phyloP scores from a whole-genome alignment of 768 basidiomycete species.

The Boletus sensibilis region DNA sequence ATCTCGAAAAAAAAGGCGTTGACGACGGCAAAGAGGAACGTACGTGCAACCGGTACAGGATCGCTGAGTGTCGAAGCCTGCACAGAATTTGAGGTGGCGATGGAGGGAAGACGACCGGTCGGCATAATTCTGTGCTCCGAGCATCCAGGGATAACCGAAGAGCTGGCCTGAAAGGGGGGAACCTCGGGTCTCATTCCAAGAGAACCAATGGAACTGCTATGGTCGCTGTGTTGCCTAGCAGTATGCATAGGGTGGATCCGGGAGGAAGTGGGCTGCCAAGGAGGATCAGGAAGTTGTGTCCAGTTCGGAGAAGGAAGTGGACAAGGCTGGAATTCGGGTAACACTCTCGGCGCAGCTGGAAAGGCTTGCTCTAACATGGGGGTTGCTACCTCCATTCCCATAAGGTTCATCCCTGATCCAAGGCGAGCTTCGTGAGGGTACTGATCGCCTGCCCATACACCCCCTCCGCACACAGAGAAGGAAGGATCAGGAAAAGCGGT shows the following conservation, averaged over 20 bases:
- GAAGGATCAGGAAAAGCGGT: not conserved
- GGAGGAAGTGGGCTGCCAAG: conserved; percentile 1
- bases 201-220: not conserved
- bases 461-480: not conserved
- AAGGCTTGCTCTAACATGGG: conserved; percentile 2
- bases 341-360: not conserved
- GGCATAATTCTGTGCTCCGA: not conserved
- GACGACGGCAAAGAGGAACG: conserved; percentile 1
- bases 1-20: not conserved
- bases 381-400: not conserved
- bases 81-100: not conserved
- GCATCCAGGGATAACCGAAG: not conserved
- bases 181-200: not conserved
- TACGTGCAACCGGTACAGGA: conserved; percentile 13
- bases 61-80: not conserved
- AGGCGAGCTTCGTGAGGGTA: not conserved
- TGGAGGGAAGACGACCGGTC: not conserved
- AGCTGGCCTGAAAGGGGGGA: not conserved
- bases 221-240: not conserved
- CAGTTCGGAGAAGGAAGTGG: not conserved
- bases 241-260: conserved; percentile 4
- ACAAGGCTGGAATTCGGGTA: not conserved
- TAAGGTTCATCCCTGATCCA: not conserved
- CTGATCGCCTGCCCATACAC: not conserved
- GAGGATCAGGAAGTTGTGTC: not conserved